A percentile compares a stretch with the other conserved stretches of the same genome.
These are phyloP conservation scores for Metschnikowia peoriensis DNA, from an alignment of 805 yeast genomes.

Conservation along the genomic window DNA sequence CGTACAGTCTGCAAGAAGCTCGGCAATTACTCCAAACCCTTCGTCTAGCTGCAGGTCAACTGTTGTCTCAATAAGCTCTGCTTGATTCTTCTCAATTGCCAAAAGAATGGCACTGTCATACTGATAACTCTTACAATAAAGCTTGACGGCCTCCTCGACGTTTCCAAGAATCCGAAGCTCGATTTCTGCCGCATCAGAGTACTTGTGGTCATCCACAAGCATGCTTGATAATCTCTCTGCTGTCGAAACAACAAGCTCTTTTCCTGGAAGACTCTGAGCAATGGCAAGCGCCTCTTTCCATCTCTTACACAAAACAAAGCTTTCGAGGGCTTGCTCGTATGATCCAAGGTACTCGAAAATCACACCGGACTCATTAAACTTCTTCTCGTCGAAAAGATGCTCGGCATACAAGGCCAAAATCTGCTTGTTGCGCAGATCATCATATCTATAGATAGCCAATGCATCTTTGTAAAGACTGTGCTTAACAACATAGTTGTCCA, in stretches of 20 bases:
- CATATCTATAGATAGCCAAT: slow-evolving; percentile 57
- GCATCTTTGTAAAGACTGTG: slow-evolving; percentile 75
- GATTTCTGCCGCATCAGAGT: slow-evolving; percentile 77
- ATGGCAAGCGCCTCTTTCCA: slow-evolving; percentile 86
- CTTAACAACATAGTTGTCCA: slow-evolving; percentile 62
- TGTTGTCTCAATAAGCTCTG: slow-evolving; percentile 51
- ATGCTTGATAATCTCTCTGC: slow-evolving; percentile 61
- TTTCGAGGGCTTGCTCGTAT: slow-evolving; percentile 60
- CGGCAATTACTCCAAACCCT: slow-evolving; percentile 85
- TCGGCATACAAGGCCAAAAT: slow-evolving; percentile 65
- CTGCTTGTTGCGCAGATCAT: slow-evolving; percentile 49
- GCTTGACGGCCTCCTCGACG: slow-evolving; percentile 57
- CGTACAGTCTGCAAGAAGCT: slow-evolving; percentile 88
- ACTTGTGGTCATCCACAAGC: slow-evolving; percentile 66
- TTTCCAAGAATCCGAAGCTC: slow-evolving; percentile 61
- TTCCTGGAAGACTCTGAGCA: slow-evolving; percentile 32
- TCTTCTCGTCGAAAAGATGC: slow-evolving; percentile 51
- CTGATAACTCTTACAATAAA: slow-evolving; percentile 70
- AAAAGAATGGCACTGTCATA: slow-evolving; percentile 76
- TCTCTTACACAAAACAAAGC: slow-evolving; percentile 64
- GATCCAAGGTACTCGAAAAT: slow-evolving; percentile 68
- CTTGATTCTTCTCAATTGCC: slow-evolving; percentile 44
- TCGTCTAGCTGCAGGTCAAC: slow-evolving; percentile 79
- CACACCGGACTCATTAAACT: slow-evolving; percentile 73
- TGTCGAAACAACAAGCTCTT: slow-evolving; percentile 39